phyloP scores from a whole-genome alignment of 179 eudicot genomes.

The Corrigiola litoralis region DNA sequence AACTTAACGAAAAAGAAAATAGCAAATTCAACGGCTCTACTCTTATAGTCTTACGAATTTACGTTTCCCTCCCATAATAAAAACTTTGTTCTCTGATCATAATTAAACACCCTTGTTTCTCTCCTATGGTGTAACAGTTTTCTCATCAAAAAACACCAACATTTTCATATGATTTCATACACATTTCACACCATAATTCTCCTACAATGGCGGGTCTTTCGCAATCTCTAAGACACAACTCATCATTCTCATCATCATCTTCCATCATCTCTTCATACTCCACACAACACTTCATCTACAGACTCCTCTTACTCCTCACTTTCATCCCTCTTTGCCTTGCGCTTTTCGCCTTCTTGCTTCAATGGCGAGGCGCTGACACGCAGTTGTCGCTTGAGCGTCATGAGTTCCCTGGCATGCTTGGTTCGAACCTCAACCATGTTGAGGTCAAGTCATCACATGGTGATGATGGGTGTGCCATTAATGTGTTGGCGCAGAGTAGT shows the following conservation, averaged over 20 bases:
- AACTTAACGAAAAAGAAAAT: not conserved
- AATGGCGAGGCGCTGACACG: slow-evolving; percentile 41
- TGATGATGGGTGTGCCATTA: slow-evolving; percentile 1
- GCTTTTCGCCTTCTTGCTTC: slow-evolving; percentile 34
- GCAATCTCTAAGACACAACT: slow-evolving; percentile 30
- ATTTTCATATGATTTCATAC: slow-evolving; percentile 1
- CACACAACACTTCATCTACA: slow-evolving; percentile 17
- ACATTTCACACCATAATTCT: not conserved
- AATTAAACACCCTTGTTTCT: not conserved
- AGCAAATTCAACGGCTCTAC: slow-evolving; percentile 6
- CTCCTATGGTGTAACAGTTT: slow-evolving; percentile 10
- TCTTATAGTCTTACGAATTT: not conserved
- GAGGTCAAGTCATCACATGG: not conserved
- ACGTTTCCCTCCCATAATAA: slow-evolving; percentile 10
- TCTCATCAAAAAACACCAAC: slow-evolving; percentile 1
- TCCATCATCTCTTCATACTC: slow-evolving; percentile 6
- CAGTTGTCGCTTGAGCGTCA: slow-evolving; percentile 19
- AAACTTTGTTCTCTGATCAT: not conserved
- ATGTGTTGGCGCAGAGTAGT: slow-evolving; percentile 35
- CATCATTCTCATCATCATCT: slow-evolving; percentile 15
- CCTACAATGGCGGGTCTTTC: slow-evolving; percentile 56
- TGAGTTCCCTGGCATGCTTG: slow-evolving; percentile 26
- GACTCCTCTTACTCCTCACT: slow-evolving; percentile 31
- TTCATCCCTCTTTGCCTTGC: slow-evolving; percentile 30
- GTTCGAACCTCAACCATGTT: not conserved